Base-by-base conservation (phyloP, 1,284 basidiomycete species). In the Ceraceosorus bombacis region DNA sequence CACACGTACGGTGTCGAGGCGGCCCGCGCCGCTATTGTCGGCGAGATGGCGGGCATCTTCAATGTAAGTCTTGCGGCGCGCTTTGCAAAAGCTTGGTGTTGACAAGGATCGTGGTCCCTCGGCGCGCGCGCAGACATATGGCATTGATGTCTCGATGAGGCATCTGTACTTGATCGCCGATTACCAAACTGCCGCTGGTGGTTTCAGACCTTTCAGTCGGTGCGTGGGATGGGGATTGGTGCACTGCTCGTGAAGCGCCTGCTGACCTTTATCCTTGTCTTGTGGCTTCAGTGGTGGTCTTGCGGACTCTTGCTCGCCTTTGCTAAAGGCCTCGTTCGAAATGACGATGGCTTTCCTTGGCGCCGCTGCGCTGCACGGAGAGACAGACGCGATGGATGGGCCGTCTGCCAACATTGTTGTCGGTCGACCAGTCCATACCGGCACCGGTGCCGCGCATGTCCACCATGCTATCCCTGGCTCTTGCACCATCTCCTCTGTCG, bases 131-230 rank as follows among this genome's bases (percentile, higher is more conserved):
- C 52, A 85, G n/a, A 91, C 89, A 4, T 99, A 99, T 81, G 94
- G 88, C 76, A 99, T 99, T 75, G 89, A 89, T 63, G 95, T 99
- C 58, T 88, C 97, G 79, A 86, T 85, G 70, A 85, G 95, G 59
- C 95, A 99, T 82, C 82, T 98, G 58, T 92, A 93, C 74, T 83
- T 99, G 63, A 96, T 99, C 77, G 95, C 95, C 41, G 95, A 99
- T 79, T 99, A 98, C 79, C 70, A 97, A 90, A 98, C 95, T 0
- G 95, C 93, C 75, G 90, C 92, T 55, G 95, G 95, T 51, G 91
- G 89, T 36, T 99, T 94, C 82, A 90, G 89, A 78, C 92, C 95
- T 1, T 99, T 98, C 82, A 98, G 96, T 79, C 87, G 27, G 27
- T 27, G 27, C 27, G 27, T 27, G 27, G 95, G 56, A 3, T 27